Evolutionary conservation across 2,329 filamentous ascomycete species (phyloP).

Genomic region (Colletotrichum cordylinicola): DNA sequence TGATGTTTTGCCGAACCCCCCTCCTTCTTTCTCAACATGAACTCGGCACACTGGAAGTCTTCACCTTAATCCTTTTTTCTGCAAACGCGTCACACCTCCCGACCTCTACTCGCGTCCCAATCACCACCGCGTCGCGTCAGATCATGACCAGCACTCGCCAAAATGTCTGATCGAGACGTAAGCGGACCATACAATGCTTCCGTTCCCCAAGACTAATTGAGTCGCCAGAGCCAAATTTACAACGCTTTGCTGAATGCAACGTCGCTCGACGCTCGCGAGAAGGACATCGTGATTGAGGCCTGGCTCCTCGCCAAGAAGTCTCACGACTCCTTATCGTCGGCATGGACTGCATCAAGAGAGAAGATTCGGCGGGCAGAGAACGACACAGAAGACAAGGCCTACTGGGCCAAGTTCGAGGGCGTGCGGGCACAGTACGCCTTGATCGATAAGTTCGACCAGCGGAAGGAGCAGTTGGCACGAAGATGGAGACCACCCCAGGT

Average conservation of each 20-base stretch:
- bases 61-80: neutral
- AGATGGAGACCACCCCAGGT: neutral
- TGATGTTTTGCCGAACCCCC: neutral
- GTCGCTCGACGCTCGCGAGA: neutral
- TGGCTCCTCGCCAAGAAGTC: neutral
- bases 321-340: neutral
- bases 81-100: neutral
- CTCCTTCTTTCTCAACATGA: neutral
- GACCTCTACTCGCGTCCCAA: neutral
- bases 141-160: neutral
- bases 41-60: neutral
- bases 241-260: neutral
- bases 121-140: neutral
- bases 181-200: neutral
- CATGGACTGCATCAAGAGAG: neutral
- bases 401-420: neutral
- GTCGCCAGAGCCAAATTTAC: fast-evolving
- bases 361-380: neutral
- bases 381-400: neutral
- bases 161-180: neutral
- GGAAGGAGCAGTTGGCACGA: neutral
- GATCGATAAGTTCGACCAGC: neutral
- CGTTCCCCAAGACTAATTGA: neutral
- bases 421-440: neutral
- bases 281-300: neutral